phyloP scores from a whole-genome alignment of 371 early-diverging fungal species.

The Circinella umbellata region DNA sequence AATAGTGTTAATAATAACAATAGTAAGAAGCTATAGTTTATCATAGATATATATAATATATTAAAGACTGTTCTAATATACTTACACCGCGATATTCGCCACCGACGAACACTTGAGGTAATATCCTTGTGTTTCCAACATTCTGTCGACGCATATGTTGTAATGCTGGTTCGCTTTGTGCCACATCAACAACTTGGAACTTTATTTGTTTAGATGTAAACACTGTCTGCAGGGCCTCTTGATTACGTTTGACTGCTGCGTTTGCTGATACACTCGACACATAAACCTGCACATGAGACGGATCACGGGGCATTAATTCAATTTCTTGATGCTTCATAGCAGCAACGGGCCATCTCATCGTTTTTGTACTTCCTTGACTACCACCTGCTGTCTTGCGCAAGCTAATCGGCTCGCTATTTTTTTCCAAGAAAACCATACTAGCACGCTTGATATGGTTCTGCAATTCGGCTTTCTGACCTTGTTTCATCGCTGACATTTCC shows the following conservation, averaged over 20 bases:
- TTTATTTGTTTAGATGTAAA: constrained; percentile 25
- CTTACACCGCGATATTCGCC: constrained; percentile 46
- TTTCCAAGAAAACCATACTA: constrained; percentile 12
- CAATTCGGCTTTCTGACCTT: constrained; percentile 36
- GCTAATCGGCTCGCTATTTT: not conserved
- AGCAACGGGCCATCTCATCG: constrained; percentile 26
- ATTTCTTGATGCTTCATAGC: constrained; percentile 13
- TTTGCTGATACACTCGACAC: constrained; percentile 41
- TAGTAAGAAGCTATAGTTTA: not conserved
- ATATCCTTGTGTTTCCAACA: constrained; percentile 21
- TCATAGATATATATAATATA: not conserved
- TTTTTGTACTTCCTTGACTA: constrained; percentile 8
- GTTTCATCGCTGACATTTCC: constrained; percentile 40
- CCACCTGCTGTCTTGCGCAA: constrained; percentile 29
- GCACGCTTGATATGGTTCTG: constrained; percentile 20
- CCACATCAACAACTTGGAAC: constrained; percentile 43
- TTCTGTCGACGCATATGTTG: constrained; percentile 44
- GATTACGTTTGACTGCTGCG: constrained; percentile 35
- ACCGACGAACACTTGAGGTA: constrained; percentile 51
- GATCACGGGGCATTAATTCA: constrained; percentile 32
- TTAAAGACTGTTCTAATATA: not conserved
- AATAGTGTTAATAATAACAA: no score
- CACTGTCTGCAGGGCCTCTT: constrained; percentile 29
- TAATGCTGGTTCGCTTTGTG: constrained; percentile 40
- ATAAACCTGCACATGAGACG: constrained; percentile 37